Evolutionary conservation across 352 stramenopile species (phyloP).

Genomic region (Blastocystis sp.): DNA sequence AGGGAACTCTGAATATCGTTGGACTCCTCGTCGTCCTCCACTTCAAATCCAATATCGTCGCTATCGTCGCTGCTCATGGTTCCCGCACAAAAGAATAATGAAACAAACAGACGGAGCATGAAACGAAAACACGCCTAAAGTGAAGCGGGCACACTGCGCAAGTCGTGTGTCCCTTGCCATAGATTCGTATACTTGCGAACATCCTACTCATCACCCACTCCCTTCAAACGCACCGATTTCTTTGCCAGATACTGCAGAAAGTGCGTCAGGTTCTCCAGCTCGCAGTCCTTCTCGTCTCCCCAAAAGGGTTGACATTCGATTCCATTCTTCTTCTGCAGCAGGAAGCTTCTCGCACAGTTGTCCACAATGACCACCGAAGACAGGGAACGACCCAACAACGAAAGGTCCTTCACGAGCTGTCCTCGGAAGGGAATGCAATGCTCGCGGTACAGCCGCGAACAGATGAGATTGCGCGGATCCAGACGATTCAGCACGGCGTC

Average conservation of each 20-base stretch:
- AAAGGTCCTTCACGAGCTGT: constrained; percentile 95
- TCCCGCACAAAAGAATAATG: background rate
- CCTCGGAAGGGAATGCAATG: constrained; percentile 90
- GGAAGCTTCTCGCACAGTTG: constrained; percentile 93
- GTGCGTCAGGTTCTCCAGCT: constrained; percentile 75
- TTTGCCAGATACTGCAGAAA: constrained; percentile 70
- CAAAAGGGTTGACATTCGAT: constrained; percentile 83
- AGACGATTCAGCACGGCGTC: constrained; percentile 91
- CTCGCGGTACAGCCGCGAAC: constrained; percentile 85
- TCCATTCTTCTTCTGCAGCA: constrained; percentile 91
- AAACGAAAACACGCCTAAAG: background rate
- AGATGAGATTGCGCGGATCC: constrained; percentile 83
- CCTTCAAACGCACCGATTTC: background rate
- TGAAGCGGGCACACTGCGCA: background rate
- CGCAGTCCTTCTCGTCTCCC: constrained; percentile 81
- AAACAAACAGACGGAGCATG: background rate
- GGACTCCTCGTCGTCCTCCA: constrained; percentile 6
- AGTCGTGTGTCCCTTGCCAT: constrained; percentile 1
- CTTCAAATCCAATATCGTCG: constrained; percentile 21
- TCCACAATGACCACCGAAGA: constrained; percentile 93
- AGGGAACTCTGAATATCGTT: background rate
- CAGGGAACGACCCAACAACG: constrained; percentile 86
- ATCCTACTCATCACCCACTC: constrained; percentile 2
- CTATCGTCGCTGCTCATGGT: constrained; percentile 7
- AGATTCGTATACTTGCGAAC: constrained; percentile 33